phyloP scores from a whole-genome alignment of 2,329 filamentous ascomycete species.

The Colletotrichum plurivorum region DNA sequence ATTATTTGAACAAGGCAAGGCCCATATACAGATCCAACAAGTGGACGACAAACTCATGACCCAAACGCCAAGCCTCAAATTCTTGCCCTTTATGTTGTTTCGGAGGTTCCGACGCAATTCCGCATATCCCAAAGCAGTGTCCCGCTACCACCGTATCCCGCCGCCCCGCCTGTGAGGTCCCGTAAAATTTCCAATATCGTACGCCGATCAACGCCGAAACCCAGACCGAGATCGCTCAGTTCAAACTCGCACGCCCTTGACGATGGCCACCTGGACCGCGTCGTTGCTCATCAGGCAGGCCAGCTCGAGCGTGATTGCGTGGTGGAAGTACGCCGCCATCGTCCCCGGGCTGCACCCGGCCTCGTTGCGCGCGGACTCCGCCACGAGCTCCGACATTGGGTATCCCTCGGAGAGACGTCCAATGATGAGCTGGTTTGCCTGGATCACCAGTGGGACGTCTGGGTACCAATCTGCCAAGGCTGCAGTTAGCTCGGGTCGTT shows the following conservation, averaged over 20 bases:
- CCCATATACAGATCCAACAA: too few species aligned
- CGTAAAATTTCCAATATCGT: neutral
- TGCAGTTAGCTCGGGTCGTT: neutral
- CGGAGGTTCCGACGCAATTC: too few species aligned
- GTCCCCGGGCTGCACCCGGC: conserved; percentile 31
- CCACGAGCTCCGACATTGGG: conserved; percentile 29
- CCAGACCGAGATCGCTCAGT: neutral
- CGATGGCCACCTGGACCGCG: conserved; percentile 31
- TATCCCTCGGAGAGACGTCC: conserved; percentile 32
- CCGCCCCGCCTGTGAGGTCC: too few species aligned
- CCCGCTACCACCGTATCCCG: too few species aligned
- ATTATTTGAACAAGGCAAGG: too few species aligned
- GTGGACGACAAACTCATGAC: too few species aligned
- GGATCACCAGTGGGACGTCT: conserved; percentile 36
- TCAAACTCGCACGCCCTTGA: conserved; percentile 30
- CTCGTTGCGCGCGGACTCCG: conserved; percentile 32
- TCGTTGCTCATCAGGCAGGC: conserved; percentile 38
- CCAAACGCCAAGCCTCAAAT: too few species aligned
- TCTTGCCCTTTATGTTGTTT: too few species aligned
- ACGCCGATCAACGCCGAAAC: conserved; percentile 15
- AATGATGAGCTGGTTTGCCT: conserved; percentile 37
- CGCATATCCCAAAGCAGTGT: too few species aligned
- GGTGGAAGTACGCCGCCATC: conserved; percentile 39
- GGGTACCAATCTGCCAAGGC: conserved; percentile 28
- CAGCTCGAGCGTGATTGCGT: conserved; percentile 34